Evolutionary conservation across 164 flowering plant species (phyloP).

Genomic region (Tetracentron sinense): DNA sequence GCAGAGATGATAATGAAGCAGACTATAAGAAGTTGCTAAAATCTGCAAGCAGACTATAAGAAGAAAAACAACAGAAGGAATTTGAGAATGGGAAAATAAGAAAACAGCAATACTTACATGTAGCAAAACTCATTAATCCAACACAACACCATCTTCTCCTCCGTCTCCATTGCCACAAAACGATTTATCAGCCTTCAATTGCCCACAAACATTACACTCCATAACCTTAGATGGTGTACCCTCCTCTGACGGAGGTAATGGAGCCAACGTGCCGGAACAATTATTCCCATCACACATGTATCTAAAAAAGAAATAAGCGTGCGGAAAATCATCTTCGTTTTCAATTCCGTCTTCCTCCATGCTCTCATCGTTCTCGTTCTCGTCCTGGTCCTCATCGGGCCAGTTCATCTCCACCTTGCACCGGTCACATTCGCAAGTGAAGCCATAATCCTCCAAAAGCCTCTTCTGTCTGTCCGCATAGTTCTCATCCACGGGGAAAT

Average conservation of each 20-base stretch:
- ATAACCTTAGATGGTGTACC: conserved; percentile 31
- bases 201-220: conserved; percentile 91
- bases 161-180: conserved; percentile 12
- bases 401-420: conserved; percentile 77
- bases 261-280: conserved; percentile 85
- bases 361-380: conserved; percentile 34
- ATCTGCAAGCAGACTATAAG: too few relatives aligned
- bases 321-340: conserved; percentile 51
- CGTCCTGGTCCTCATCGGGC: conserved; percentile 43
- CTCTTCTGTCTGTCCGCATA: conserved; percentile 58
- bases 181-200: conserved; percentile 28
- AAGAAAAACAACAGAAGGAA: too few relatives aligned
- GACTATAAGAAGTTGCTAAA: too few relatives aligned
- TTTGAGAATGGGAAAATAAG: too few relatives aligned
- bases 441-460: conserved; percentile 74
- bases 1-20: too few relatives aligned
- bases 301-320: conserved; percentile 73
- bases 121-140: conserved; percentile 14
- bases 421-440: conserved; percentile 71
- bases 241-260: conserved; percentile 44
- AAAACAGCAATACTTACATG: too few relatives aligned
- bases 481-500: conserved; percentile 70
- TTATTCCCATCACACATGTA: conserved; percentile 60
- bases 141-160: conserved; percentile 20
- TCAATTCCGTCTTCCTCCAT: conserved; percentile 16